A percentile compares a stretch with the other conserved stretches of the same genome.
Conservation (phyloP, 2,329 filamentous ascomycete species). For the Cladosporium sp. region DNA sequence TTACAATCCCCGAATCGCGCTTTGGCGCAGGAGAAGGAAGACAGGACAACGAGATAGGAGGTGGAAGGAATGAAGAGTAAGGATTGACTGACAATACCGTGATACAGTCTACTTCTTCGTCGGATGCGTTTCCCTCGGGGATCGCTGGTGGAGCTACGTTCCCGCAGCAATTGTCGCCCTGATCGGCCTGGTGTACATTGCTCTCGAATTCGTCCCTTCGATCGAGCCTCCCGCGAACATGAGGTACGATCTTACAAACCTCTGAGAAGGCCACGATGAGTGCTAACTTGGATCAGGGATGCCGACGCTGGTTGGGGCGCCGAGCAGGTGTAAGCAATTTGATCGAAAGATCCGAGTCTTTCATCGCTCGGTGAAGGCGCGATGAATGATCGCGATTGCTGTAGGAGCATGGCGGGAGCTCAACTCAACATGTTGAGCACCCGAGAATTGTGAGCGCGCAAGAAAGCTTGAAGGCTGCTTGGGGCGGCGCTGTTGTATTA, state of each 20-base stretch:
- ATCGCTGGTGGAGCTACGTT: constrained; percentile 62
- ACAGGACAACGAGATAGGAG: background rate
- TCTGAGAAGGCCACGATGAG: too few species aligned
- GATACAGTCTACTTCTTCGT: constrained; percentile 93
- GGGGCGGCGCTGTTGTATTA: too few species aligned
- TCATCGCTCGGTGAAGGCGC: constrained; percentile 4
- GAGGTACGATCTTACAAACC: constrained; percentile 38
- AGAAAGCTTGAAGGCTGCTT: too few species aligned
- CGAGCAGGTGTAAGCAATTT: constrained; percentile 43
- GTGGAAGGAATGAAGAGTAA: background rate
- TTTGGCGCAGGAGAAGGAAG: background rate
- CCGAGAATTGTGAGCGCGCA: too few species aligned
- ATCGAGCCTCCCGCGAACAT: constrained; percentile 52
- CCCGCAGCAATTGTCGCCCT: constrained; percentile 73
- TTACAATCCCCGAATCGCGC: background rate
- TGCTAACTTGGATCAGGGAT: constrained; percentile 33
- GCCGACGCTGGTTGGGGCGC: constrained; percentile 50
- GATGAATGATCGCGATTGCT: background rate
- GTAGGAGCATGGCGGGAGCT: too few species aligned
- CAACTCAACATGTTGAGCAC: too few species aligned
- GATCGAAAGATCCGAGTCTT: background rate
- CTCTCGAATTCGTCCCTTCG: constrained; percentile 46
- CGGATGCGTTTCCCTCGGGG: constrained; percentile 75
- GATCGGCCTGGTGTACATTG: constrained; percentile 69
- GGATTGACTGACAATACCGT: constrained; percentile 20